These are phyloP conservation scores for Neurospora sublineolata DNA, from an alignment of 495 filamentous ascomycete genomes.

Conservation along the genomic window DNA sequence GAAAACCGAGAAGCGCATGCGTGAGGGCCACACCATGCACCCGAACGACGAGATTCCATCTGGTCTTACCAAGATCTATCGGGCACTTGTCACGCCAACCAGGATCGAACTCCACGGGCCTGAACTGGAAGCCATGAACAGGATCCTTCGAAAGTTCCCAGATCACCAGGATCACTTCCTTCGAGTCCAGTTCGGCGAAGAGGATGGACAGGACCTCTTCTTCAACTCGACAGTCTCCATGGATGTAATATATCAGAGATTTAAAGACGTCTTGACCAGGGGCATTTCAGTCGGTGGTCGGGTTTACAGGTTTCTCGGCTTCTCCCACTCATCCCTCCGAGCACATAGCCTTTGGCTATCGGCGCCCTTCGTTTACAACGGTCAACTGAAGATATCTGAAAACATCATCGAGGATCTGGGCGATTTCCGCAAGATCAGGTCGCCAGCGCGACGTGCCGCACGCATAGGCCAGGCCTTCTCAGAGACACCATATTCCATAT, in stretches of 20 bases:
- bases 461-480: slow-evolving; percentile 78
- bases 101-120: slow-evolving; percentile 59
- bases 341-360: slow-evolving; percentile 63
- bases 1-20: slow-evolving; percentile 26
- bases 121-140: slow-evolving; percentile 57
- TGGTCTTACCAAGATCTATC: slow-evolving; percentile 37
- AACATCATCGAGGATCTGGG: slow-evolving; percentile 52
- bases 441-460: slow-evolving; percentile 65
- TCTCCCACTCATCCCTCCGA: slow-evolving; percentile 69
- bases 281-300: slow-evolving; percentile 55
- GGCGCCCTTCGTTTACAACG: slow-evolving; percentile 47
- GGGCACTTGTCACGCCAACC: slow-evolving; percentile 56
- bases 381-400: slow-evolving; percentile 27
- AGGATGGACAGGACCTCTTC: slow-evolving; percentile 52
- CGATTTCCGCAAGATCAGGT: slow-evolving; percentile 49
- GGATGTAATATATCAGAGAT: slow-evolving; percentile 46
- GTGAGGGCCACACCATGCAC: slow-evolving; percentile 14
- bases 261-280: slow-evolving; percentile 41
- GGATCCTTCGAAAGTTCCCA: slow-evolving; percentile 60
- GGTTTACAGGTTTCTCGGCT: slow-evolving; percentile 59
- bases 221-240: slow-evolving; percentile 45
- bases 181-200: slow-evolving; percentile 55
- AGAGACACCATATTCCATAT: slow-evolving; percentile 51
- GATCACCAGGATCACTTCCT: slow-evolving; percentile 54
- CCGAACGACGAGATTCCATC: slow-evolving; percentile 12